Conservation (phyloP, 257 asterid genomes). For the Rauvolfia tetraphylla region DNA sequence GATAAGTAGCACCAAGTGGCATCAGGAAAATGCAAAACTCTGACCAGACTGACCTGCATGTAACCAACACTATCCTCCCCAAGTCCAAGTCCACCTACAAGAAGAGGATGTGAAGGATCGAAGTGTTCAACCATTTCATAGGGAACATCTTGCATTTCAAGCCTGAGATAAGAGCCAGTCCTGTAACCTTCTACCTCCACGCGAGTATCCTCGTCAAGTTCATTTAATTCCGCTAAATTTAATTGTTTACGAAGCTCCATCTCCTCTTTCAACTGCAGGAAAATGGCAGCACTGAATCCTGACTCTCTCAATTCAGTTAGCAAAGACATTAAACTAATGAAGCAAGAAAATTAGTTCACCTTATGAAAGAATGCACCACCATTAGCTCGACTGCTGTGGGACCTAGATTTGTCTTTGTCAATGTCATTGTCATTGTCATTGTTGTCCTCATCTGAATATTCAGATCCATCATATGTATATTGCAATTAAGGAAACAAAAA, state of each 20-base stretch:
- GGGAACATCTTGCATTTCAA: slow-evolving; percentile 85
- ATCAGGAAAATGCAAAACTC: neutral
- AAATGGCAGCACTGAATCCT: slow-evolving; percentile 6
- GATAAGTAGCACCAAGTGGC: neutral
- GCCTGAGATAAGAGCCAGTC: slow-evolving; percentile 85
- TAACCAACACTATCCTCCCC: slow-evolving; percentile 95
- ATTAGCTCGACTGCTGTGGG: slow-evolving; percentile 44
- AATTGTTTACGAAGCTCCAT: slow-evolving; percentile 76
- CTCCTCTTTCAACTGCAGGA: slow-evolving; percentile 75
- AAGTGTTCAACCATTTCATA: slow-evolving; percentile 92
- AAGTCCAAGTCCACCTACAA: slow-evolving; percentile 87
- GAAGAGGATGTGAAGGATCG: slow-evolving; percentile 84
- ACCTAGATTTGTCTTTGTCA: slow-evolving; percentile 46
- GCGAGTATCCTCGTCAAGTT: slow-evolving; percentile 84
- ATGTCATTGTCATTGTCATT: slow-evolving; percentile 37
- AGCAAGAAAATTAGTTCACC: slow-evolving; percentile 36
- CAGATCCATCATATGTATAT: slow-evolving; percentile 51
- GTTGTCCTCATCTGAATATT: slow-evolving; percentile 57
- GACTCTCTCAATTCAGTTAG: neutral
- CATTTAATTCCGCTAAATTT: slow-evolving; percentile 80
- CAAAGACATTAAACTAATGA: neutral
- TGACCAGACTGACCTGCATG: slow-evolving; percentile 68
- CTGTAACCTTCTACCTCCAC: slow-evolving; percentile 82
- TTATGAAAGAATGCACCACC: slow-evolving; percentile 71
- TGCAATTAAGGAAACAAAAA: slow-evolving; percentile 55